Evolutionary conservation across 495 filamentous ascomycete genomes (phyloP), one percentile per base, ranked within the genome.

Genomic region (Friedmanniomyces simplex): DNA sequence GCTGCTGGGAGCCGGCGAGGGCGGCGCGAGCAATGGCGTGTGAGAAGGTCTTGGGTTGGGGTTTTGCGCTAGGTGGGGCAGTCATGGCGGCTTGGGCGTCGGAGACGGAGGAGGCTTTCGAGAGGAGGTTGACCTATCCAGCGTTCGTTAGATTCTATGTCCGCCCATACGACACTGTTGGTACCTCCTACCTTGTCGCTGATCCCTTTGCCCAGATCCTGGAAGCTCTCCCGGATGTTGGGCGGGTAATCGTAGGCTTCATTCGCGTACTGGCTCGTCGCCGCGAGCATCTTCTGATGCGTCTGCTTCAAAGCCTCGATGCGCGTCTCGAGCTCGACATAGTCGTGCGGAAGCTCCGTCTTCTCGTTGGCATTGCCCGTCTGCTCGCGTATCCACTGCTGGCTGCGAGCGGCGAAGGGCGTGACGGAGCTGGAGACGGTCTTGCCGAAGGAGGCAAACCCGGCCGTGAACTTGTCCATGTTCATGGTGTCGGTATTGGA

Each of bases 201-300:
- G 71, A 97, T 91, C 67, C 93, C 96, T 67, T 90, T 90, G 64
- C 89, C 86, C 42, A 98, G 82, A 69, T 97, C 93, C 69, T 86
- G 85, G 76, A 98, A 93, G 60, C 89, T 95, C 77, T 98, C 93
- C 72, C 91, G 90, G 70, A 96, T 87, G 75, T 98, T 98, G 72
- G 89, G 84, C n/a, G 93, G 93, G 73, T 98, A 98, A 74, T 98
- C 93, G 74, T 98, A 98, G 65, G 91, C 81, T 80, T 98, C 93
- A 73, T 91, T 84, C 26, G 88, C 82, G 75, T 96, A 98, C 77
- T 96, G 91, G 54, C 89, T 90, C 60, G 93, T 97, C 68, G 96
- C 94, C 55, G 87, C 81, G 45, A 98, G 82, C 74, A 98, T 85
- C 78, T 95, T 93, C 75, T 95, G 89, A 69, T 98, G 93, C 39